These are phyloP conservation scores for Datura wrightii DNA, from an alignment of 257 asterid genomes.

Conservation along the genomic window DNA sequence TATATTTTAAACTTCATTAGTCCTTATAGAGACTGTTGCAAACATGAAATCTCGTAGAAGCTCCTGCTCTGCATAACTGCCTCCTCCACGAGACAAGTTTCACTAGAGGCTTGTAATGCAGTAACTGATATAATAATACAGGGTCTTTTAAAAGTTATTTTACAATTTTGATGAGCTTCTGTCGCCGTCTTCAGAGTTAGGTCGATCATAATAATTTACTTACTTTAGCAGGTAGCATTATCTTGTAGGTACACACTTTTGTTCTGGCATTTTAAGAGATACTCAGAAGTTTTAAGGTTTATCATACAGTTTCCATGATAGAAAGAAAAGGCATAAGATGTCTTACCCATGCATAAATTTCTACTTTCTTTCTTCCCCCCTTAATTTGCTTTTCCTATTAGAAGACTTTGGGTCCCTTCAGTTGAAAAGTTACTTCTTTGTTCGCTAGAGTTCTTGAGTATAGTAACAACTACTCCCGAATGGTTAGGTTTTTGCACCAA, in stretches of 20 bases:
- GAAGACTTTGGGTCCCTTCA: not conserved
- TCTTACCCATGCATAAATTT: not conserved
- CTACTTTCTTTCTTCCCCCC: not conserved
- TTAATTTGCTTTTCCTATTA: not conserved
- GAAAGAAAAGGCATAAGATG: not conserved
- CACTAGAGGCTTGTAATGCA: not conserved
- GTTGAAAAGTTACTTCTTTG: not conserved
- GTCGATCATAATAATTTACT: not conserved
- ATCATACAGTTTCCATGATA: not conserved
- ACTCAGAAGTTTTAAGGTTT: not conserved
- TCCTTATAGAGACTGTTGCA: not conserved
- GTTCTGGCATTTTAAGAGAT: not conserved
- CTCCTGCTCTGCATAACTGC: conserved; percentile 9
- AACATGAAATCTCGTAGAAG: not conserved
- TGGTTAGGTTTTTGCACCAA: not conserved
- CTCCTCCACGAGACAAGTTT: not conserved
- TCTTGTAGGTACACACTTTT: not conserved
- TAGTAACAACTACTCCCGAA: not conserved
- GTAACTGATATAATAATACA: not conserved
- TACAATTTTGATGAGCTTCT: conserved; percentile 4
- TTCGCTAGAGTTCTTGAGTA: not conserved
- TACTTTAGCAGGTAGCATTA: not conserved
- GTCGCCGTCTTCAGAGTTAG: not conserved
- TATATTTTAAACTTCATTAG: not conserved
- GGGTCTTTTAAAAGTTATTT: not conserved